These are phyloP conservation scores for Saccharomyces uvarum DNA, from an alignment of 1,139 yeast species.

Conservation along the genomic window DNA sequence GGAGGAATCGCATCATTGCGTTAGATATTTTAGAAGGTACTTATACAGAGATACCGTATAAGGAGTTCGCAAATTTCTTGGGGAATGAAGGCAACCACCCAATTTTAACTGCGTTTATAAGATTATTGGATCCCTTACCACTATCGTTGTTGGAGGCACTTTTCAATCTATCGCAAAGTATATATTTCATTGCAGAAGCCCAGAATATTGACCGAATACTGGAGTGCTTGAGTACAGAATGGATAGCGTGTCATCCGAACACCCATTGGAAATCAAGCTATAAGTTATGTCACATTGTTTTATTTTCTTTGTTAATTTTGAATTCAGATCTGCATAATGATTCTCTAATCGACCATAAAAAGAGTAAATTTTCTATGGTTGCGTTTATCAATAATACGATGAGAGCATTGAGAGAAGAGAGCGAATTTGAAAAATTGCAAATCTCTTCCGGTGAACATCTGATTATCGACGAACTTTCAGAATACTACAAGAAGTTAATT, in stretches of 20 bases:
- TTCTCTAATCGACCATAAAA: conserved; percentile 19
- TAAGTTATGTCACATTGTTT: conserved; percentile 62
- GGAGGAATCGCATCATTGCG: conserved; percentile 23
- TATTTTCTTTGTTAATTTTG: conserved; percentile 64
- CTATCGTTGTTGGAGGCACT: conserved; percentile 46
- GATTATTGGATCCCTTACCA: conserved; percentile 27
- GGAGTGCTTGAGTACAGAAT: conserved; percentile 61
- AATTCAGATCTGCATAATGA: conserved; percentile 62
- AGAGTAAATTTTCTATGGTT: conserved; percentile 16
- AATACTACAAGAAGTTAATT: not conserved
- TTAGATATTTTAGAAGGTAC: conserved; percentile 27
- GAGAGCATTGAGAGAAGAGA: conserved; percentile 35
- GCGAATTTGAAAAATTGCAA: conserved; percentile 8
- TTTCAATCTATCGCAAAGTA: conserved; percentile 51
- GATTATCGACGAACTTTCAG: not conserved
- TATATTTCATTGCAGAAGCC: conserved; percentile 76
- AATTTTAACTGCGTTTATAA: conserved; percentile 29
- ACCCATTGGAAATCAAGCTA: conserved; percentile 40
- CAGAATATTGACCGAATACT: conserved; percentile 73
- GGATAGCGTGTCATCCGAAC: conserved; percentile 33
- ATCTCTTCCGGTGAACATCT: not conserved
- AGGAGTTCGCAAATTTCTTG: conserved; percentile 34
- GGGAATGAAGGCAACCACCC: conserved; percentile 26
- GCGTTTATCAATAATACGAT: conserved; percentile 50
- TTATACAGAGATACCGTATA: conserved; percentile 23